Evolutionary conservation across 2,329 filamentous ascomycete species (phyloP).

Genomic region (Neofusicoccum kwambonambiense): DNA sequence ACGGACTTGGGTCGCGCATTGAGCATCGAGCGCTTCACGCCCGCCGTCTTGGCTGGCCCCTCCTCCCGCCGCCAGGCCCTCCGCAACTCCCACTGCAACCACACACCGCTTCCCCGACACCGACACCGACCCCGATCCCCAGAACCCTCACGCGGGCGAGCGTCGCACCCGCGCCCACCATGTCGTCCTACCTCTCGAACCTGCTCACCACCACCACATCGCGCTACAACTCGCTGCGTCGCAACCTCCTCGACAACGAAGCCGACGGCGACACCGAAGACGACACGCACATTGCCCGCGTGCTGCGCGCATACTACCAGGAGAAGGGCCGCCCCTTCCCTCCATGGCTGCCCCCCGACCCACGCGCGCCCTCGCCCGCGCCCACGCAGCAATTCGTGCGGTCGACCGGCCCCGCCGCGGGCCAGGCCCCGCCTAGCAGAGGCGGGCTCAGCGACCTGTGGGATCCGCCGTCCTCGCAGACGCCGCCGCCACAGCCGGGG

Average conservation of each 20-base stretch:
- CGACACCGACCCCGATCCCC: not conserved
- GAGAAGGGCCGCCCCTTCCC: constrained; percentile 83
- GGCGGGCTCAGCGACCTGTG: constrained; percentile 60
- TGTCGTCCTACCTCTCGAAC: constrained; percentile 76
- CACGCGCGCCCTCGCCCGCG: constrained; percentile 65
- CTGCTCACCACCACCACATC: constrained; percentile 58
- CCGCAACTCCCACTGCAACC: constrained; percentile 3
- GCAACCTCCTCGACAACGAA: constrained; percentile 65
- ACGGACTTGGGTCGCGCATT: not conserved
- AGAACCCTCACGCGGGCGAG: not conserved
- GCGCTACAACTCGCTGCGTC: constrained; percentile 58
- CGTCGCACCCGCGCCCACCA: constrained; percentile 19
- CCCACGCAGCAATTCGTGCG: constrained; percentile 50
- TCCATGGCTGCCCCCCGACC: constrained; percentile 84
- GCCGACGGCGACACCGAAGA: constrained; percentile 64
- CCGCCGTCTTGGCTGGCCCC: constrained; percentile 12
- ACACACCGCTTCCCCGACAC: constrained; percentile 4
- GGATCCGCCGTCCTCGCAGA: constrained; percentile 46
- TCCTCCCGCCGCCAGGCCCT: constrained; percentile 5
- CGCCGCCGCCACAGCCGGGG: constrained; percentile 39
- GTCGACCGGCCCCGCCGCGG: constrained; percentile 27
- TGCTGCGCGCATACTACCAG: constrained; percentile 86
- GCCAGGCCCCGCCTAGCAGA: constrained; percentile 36
- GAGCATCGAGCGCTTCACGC: constrained; percentile 12
- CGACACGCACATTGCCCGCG: constrained; percentile 91